These are phyloP conservation scores for Zymoseptoria ardabiliae DNA, from an alignment of 2,329 filamentous ascomycete genomes.

Conservation along the genomic window DNA sequence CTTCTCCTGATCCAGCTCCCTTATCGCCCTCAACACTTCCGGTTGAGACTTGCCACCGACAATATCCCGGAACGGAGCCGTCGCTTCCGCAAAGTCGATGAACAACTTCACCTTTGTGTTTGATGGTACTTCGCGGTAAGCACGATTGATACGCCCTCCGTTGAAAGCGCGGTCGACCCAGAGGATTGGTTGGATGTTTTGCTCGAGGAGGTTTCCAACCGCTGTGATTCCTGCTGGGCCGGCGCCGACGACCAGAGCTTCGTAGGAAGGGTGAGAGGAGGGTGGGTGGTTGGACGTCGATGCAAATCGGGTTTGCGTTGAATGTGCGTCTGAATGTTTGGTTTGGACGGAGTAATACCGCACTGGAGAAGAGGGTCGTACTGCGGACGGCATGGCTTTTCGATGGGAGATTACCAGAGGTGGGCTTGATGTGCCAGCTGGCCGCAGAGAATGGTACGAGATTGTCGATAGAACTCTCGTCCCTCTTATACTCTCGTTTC, in stretches of 20 bases:
- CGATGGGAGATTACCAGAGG: background rate
- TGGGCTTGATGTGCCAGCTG: background rate
- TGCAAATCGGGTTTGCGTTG: background rate
- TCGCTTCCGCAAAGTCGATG: conserved; percentile 48
- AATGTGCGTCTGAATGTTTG: background rate
- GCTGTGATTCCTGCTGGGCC: conserved; percentile 54
- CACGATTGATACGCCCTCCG: conserved; percentile 36
- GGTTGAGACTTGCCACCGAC: conserved; percentile 40
- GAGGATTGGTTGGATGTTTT: conserved; percentile 43
- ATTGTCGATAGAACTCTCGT: background rate
- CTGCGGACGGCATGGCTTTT: background rate
- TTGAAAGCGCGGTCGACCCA: conserved; percentile 55
- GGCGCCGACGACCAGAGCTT: conserved; percentile 52
- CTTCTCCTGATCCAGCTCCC: conserved; percentile 48
- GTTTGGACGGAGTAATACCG: background rate
- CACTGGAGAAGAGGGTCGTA: background rate
- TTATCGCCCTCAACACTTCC: conserved; percentile 49
- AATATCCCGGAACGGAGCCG: conserved; percentile 47
- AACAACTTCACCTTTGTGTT: conserved; percentile 58
- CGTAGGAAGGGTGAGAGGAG: conserved; percentile 27
- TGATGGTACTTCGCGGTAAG: conserved; percentile 55
- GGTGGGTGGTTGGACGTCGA: background rate
- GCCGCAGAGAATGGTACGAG: background rate
- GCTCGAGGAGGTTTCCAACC: conserved; percentile 55
- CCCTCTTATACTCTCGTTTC: background rate